Base-by-base conservation (phyloP, 176 grass and related monocot genomes). In the Carex cristatella region DNA sequence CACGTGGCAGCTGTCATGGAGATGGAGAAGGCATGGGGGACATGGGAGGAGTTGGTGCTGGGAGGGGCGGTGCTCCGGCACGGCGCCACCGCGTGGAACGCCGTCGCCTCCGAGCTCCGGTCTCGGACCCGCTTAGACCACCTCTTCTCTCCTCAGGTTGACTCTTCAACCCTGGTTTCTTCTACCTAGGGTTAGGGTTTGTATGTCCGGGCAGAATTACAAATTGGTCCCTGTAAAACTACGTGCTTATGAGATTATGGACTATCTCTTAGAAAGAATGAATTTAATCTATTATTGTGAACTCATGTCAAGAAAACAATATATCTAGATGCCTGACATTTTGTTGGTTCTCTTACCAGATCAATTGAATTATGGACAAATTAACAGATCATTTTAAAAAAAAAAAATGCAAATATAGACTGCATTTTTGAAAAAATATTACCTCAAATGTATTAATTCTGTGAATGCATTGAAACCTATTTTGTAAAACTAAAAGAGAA, bases 11-110 rank as follows among this genome's bases (percentile, higher is more conserved):
- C 2, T 7, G 81, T 82, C 85, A 85, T 63, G 83, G 65, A 62
- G 83, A 85, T 44, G 83, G 56, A 85, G 68, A 85, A 63, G 14
- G 69, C 74, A 63, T 92, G 94, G 94, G 94, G 94, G 57, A 89
- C 94, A 64, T 97, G 94, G 94, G 94, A 97, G 87, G 94, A 97
- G 85, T 83, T 97, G 85, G 85, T 97, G 37, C 90, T 97, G 68
- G 94, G 92, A 12, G 80, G 92, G 85, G 94, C 94, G 83, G 94
- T 97, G 75, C 83, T 92, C 64, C 94, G 92, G 63, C 94, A 97
- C 60, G 94, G 90, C 61, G 67, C 19, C 83, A 83, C 88, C 74
- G 87, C 88, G 11, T 97, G 94, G 94, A 66, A 33, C 69, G 83
- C 88, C 83, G 92, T 97, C 69, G 88, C 94, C 74, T 83, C 89